phyloP scores from a whole-genome alignment of 805 yeast species.

The Ogataea polymorpha region DNA sequence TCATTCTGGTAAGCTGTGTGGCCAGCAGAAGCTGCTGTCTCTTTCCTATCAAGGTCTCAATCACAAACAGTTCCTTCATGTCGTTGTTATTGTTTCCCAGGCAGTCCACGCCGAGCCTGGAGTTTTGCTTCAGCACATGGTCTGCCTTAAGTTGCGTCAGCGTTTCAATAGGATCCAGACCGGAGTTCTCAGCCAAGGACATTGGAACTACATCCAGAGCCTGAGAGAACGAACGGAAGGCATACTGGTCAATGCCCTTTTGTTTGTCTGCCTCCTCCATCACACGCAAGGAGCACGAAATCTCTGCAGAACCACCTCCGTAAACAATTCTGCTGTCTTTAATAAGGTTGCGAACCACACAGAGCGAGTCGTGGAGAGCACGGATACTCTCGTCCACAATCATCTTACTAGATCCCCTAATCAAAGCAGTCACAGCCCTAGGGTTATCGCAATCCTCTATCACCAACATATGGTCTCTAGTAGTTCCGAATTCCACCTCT shows the following conservation, averaged over 20 bases:
- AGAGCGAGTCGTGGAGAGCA: slow-evolving; percentile 92
- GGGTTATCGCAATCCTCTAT: slow-evolving; percentile 86
- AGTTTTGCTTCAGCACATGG: slow-evolving; percentile 69
- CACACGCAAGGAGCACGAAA: slow-evolving; percentile 88
- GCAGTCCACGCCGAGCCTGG: slow-evolving; percentile 90
- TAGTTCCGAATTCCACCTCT: slow-evolving; percentile 93
- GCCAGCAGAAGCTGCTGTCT: slow-evolving; percentile 94
- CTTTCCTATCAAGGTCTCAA: slow-evolving; percentile 96
- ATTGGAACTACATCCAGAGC: slow-evolving; percentile 92
- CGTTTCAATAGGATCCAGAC: slow-evolving; percentile 89
- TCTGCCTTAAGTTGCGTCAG: slow-evolving; percentile 78
- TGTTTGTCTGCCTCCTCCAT: slow-evolving; percentile 88
- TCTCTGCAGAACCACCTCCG: slow-evolving; percentile 99
- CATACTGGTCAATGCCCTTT: slow-evolving; percentile 95
- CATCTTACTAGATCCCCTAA: slow-evolving; percentile 97
- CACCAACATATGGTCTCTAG: slow-evolving; percentile 92
- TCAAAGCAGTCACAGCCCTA: slow-evolving; percentile 86
- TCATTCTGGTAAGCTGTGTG: slow-evolving; percentile 97
- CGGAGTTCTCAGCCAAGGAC: slow-evolving; percentile 96
- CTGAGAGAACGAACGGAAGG: slow-evolving; percentile 89
- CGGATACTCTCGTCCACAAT: slow-evolving; percentile 95
- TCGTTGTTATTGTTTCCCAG: slow-evolving; percentile 83
- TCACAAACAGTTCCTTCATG: slow-evolving; percentile 91
- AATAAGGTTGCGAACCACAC: slow-evolving; percentile 95
- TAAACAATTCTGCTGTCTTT: slow-evolving; percentile 93